Percentiles rank a stretch among this genome's conserved stretches.
These are phyloP conservation scores for Breynia disticha DNA, from an alignment of 441 rosid species.

Conservation along the genomic window DNA sequence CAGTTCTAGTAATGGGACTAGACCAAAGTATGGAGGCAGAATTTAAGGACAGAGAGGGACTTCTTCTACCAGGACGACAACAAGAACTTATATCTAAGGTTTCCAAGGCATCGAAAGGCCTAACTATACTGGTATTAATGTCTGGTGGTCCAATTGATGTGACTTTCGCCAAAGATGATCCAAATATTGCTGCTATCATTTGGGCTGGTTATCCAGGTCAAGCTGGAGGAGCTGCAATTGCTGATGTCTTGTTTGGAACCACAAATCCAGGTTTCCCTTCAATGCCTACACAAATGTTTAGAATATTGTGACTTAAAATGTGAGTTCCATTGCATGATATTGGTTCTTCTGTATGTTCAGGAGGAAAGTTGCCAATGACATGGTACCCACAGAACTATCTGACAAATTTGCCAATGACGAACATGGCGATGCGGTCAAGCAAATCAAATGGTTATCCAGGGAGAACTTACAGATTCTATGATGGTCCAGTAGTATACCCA, in stretches of 20 bases:
- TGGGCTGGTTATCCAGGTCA: constrained; percentile 98
- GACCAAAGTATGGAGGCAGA: constrained; percentile 88
- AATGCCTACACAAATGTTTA: no score
- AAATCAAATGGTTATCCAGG: constrained; percentile 52
- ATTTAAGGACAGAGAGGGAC: constrained; percentile 49
- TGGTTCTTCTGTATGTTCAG: constrained; percentile 9
- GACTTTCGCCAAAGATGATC: constrained; percentile 49
- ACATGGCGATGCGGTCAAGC: constrained; percentile 72
- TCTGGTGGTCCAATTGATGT: constrained; percentile 85
- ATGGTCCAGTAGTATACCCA: constrained; percentile 69
- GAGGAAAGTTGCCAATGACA: constrained; percentile 92
- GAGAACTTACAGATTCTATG: constrained; percentile 78
- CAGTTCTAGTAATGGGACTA: constrained; percentile 76
- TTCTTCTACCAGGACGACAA: constrained; percentile 77
- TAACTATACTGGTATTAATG: constrained; percentile 54
- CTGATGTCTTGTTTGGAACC: constrained; percentile 59
- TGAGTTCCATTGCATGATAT: no score
- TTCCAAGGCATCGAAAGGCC: constrained; percentile 57
- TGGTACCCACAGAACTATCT: constrained; percentile 88
- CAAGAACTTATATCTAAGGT: constrained; percentile 55
- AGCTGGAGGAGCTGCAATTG: constrained; percentile 86
- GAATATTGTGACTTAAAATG: no score
- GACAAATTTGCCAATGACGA: constrained; percentile 64
- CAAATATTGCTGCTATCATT: constrained; percentile 39
- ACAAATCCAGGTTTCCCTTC: constrained; percentile 78